Evolutionary conservation across 78 protist genomes (phyloP).

Genomic region (Chrysochromulina parva): DNA sequence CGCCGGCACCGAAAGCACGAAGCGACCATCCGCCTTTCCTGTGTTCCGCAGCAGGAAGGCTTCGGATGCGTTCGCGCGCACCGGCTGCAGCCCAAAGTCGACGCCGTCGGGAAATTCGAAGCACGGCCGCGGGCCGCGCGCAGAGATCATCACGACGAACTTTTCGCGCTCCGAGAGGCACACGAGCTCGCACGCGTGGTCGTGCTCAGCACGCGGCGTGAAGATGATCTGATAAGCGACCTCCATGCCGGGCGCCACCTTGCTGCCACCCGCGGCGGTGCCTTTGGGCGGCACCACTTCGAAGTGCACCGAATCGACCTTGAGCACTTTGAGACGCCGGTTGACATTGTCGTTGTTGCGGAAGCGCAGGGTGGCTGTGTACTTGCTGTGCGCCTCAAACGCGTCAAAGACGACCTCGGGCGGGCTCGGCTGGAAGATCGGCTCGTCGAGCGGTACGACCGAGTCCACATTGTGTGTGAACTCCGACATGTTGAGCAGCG

Average conservation of each 20-base stretch:
- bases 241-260: slow-evolving; percentile 65
- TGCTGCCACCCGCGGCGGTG: not conserved
- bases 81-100: slow-evolving; percentile 48
- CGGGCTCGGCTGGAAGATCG: slow-evolving; percentile 70
- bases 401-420: slow-evolving; percentile 32
- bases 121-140: slow-evolving; percentile 60
- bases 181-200: slow-evolving; percentile 59
- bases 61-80: not conserved
- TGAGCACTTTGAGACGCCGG: slow-evolving; percentile 47
- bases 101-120: slow-evolving; percentile 53
- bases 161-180: slow-evolving; percentile 66
- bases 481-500: slow-evolving; percentile 35
- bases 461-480: slow-evolving; percentile 16
- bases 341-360: slow-evolving; percentile 58
- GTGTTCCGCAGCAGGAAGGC: slow-evolving; percentile 58
- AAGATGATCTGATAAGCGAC: slow-evolving; percentile 35
- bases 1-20: not conserved
- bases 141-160: slow-evolving; percentile 67
- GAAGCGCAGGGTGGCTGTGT: slow-evolving; percentile 29
- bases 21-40: slow-evolving; percentile 31
- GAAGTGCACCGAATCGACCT: slow-evolving; percentile 46
- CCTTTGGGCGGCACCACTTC: not conserved
- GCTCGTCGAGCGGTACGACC: slow-evolving; percentile 49
- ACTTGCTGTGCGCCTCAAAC: slow-evolving; percentile 33
- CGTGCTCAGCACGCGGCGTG: slow-evolving; percentile 39